Conservation (phyloP, 495 filamentous ascomycete genomes). For the Aspergillus sclerotiicarbonarius region DNA sequence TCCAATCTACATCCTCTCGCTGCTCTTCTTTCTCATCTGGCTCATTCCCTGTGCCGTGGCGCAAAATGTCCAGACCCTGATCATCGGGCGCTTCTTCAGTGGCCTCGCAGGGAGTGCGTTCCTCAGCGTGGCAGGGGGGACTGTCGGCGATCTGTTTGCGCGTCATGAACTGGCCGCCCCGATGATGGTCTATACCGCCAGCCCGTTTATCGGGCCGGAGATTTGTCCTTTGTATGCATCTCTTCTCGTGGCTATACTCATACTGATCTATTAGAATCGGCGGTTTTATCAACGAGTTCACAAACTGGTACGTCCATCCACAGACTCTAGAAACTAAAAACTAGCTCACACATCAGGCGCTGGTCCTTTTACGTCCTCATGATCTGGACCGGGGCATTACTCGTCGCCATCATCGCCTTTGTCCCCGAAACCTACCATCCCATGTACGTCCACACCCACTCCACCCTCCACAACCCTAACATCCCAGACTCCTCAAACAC, state of each 20-base stretch:
- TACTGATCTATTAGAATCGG: no score
- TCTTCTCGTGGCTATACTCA: no score
- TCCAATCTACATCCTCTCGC: constrained; percentile 78
- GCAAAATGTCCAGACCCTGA: constrained; percentile 76
- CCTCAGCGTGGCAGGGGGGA: constrained; percentile 84
- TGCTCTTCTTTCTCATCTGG: constrained; percentile 78
- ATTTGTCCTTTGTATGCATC: constrained; percentile 39
- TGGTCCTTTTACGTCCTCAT: no score
- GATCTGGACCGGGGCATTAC: neutral
- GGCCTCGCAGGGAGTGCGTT: constrained; percentile 87
- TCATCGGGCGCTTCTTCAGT: constrained; percentile 79
- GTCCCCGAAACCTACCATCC: no score
- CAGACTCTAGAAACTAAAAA: no score
- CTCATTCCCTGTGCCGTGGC: constrained; percentile 87
- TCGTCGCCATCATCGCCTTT: neutral
- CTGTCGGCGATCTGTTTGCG: constrained; percentile 84
- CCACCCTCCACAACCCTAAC: no score
- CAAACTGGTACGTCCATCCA: no score
- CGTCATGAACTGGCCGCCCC: constrained; percentile 69
- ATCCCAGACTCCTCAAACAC: no score
- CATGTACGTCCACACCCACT: no score
- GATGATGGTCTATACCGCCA: constrained; percentile 76
- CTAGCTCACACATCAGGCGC: no score
- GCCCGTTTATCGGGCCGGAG: constrained; percentile 71
- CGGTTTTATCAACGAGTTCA: no score